Base-by-base conservation (phyloP, 352 stramenopile species). In the Pythium rhizo-oryzae region DNA sequence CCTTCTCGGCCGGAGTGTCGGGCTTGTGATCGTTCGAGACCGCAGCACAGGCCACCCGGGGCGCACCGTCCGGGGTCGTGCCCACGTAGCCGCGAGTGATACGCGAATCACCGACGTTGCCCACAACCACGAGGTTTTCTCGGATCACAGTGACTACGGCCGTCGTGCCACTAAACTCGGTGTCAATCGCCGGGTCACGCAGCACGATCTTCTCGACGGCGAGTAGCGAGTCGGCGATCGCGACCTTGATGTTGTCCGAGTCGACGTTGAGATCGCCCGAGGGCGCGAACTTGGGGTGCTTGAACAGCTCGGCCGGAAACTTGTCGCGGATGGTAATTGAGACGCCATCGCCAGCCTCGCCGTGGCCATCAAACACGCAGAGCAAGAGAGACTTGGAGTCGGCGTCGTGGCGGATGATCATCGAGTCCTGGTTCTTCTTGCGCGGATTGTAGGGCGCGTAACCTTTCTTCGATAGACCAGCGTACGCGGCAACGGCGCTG, bases 1-100 rank as follows among this genome's bases (percentile, higher is more conserved):
- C 90, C 75, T 99, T 99, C 76, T 99, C 97, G 56, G 90, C 85
- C 16, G 97, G 91, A 57, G 87, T 82, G 69, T 99, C 97, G 0
- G 98, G 98, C 71, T 99, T 99, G 82, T 99, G 98, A 84, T 99
- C 98, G 62, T 95, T 87, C 13, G 96, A 98, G n/a, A 99, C 81
- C 24, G 93, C 85, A 25, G 96, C 81, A 25, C 69, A 76, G 0
- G 69, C 75, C 8, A 84, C 46, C 15, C 62, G 62, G 1, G 62
- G 62, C 13, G 53, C 24, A 24, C 53, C 58, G 21, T 87, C 80
- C 43, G 90, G 57, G 6, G 70, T 65, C 30, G 89, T 81, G 30
- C 97, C 76, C 46, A 93, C 37, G 28, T 56, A 96, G 25, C 85
- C 82, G 11, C 81, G 76, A 60, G 96, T 98, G 51, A 98, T 97